Base-by-base conservation (phyloP, 2,329 filamentous ascomycete species). In the Pseudogymnoascus sp. region DNA sequence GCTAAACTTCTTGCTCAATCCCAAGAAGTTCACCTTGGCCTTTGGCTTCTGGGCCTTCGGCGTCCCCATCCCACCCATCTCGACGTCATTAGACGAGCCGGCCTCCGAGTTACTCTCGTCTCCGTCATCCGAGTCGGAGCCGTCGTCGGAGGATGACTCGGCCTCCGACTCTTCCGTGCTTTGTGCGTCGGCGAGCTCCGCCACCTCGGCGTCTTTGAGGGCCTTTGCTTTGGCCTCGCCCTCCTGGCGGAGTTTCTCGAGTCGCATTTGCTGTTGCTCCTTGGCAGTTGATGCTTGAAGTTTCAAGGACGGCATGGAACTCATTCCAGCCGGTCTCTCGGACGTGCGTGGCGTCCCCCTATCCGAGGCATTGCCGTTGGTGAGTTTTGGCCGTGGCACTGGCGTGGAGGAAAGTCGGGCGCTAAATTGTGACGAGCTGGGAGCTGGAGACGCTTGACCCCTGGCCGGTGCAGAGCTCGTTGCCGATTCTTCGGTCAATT, bases 21-120 rank as follows among this genome's bases (percentile, higher is more conserved):
- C 28, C 28, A 11, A 55, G 28, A 55, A 55, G 49, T 55, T 55
- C 28, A 55, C 49, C n/a, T 55, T 55, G 49, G 49, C 49, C 49
- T 55, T 55, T 55, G 49, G 49, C 49, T 55, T 55, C 28, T 33
- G 49, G 28, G 28, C 28, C 49, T 55, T 55, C 28, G 28, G 49
- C 28, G 28, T 22, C 28, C 49, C 49, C 49, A 33, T 55, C 5
- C 49, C 49, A 2, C 49, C 49, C 49, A 55, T 55, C 49, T 55
- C 49, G 28, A 55, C 16, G 16, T 55, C 49, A 55, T 49, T 19
- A 8, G 12, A 8, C 22, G 49, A 55, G 28, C 49, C 49, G n/a
- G 49, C 16, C 49, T 55, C 49, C 49, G 28, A 55, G 9, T 55
- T 55, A 22, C 49, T 55, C 28, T 55, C 49, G 49, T 30, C 25